Evolutionary conservation across 1,284 basidiomycete genomes (phyloP).

Genomic region (Ganoderma boninense): DNA sequence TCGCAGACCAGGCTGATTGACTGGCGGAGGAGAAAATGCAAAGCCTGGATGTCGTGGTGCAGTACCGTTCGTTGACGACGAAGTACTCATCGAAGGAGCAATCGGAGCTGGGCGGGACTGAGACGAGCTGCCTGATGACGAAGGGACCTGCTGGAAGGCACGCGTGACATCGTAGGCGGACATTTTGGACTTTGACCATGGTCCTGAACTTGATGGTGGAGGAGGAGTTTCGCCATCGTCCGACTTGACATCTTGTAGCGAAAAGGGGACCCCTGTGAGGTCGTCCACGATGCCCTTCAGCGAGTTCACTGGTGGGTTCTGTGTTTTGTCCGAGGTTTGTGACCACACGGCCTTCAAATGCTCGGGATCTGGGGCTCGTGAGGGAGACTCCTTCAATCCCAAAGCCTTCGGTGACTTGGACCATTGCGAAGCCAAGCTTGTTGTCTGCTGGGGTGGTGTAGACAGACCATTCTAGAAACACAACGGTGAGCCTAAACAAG

Average conservation of each 20-base stretch:
- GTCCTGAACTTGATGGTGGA: constrained; percentile 59
- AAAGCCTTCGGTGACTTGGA: constrained; percentile 65
- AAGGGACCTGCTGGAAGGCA: constrained; percentile 83
- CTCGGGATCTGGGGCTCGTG: constrained; percentile 76
- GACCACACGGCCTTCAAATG: constrained; percentile 86
- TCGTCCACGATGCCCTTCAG: constrained; percentile 83
- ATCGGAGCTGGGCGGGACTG: constrained; percentile 56
- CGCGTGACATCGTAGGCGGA: constrained; percentile 81
- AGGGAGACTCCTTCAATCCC: constrained; percentile 68
- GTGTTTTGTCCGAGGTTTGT: constrained; percentile 73
- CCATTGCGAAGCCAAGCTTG: constrained; percentile 55
- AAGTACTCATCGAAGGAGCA: constrained; percentile 40
- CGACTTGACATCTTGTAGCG: constrained; percentile 81
- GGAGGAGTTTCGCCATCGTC: constrained; percentile 83
- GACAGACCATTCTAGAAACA: constrained; percentile 38
- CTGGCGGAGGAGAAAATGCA: constrained; percentile 46
- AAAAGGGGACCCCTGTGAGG: constrained; percentile 76
- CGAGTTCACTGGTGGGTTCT: constrained; percentile 74
- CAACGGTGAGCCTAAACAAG: background rate
- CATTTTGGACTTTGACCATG: constrained; percentile 77
- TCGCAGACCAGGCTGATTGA: constrained; percentile 52
- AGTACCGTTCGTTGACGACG: constrained; percentile 48
- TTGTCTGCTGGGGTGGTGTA: constrained; percentile 58
- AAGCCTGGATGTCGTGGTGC: constrained; percentile 45
- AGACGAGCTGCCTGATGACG: constrained; percentile 53